phyloP scores from a whole-genome alignment of 108 stramenopile genomes.

The Cyclostephanos invisitatus region DNA sequence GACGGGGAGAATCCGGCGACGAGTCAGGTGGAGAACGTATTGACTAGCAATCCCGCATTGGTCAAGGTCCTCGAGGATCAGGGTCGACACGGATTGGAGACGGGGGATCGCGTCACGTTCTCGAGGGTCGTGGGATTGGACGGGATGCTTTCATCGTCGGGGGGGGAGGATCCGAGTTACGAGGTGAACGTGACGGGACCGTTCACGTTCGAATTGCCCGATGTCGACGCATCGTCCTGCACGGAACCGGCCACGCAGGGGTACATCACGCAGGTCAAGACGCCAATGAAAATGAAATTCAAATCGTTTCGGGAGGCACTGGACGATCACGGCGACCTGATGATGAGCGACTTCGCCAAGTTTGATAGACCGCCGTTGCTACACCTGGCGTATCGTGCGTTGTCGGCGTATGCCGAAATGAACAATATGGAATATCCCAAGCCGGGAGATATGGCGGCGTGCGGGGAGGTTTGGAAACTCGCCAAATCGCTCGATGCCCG shows the following conservation, averaged over 20 bases:
- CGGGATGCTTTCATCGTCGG: slow-evolving; percentile 48
- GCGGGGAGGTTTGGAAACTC: slow-evolving; percentile 70
- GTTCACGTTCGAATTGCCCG: slow-evolving; percentile 88
- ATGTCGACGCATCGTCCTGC: slow-evolving; percentile 53
- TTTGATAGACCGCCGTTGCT: slow-evolving; percentile 91
- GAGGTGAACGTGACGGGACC: slow-evolving; percentile 88
- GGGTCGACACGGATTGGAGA: slow-evolving; percentile 93
- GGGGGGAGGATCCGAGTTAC: slow-evolving; percentile 54
- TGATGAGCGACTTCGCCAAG: slow-evolving; percentile 98
- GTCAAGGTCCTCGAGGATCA: slow-evolving; percentile 97
- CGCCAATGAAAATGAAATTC: slow-evolving; percentile 87
- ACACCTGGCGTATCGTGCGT: slow-evolving; percentile 85
- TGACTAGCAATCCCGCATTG: slow-evolving; percentile 76
- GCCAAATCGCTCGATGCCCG: slow-evolving; percentile 67
- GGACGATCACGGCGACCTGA: slow-evolving; percentile 80
- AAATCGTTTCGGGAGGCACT: slow-evolving; percentile 79
- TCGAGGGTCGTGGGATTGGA: slow-evolving; percentile 82
- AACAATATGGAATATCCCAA: slow-evolving; percentile 74
- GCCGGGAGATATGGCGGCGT: slow-evolving; percentile 77
- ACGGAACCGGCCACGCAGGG: slow-evolving; percentile 69
- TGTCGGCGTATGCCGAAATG: slow-evolving; percentile 61
- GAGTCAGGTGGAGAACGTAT: slow-evolving; percentile 87
- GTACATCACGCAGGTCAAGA: slow-evolving; percentile 95
- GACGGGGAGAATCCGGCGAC: slow-evolving; percentile 92
- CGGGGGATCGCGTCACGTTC: slow-evolving; percentile 93